Evolutionary conservation across 257 asterid species (phyloP), one percentile per base, ranked within the genome.

Genomic region (Jaltomata sinuosa): DNA sequence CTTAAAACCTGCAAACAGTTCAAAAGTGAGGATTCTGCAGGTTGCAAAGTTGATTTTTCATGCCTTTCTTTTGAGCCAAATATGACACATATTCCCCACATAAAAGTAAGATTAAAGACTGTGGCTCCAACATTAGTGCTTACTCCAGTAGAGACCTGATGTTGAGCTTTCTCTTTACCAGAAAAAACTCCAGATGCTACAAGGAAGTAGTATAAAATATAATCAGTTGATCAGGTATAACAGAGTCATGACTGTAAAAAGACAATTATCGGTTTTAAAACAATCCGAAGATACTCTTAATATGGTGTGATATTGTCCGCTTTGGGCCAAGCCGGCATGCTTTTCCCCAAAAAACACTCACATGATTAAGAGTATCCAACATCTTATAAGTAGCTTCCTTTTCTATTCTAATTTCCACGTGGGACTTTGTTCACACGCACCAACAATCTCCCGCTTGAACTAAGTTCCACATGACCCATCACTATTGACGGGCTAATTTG

Each of bases 71-170:
- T 87, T 83, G 86, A 81, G 3, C 91, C 92, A 21, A 83, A 83
- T 7, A 90, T 87, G 32, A 90, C 85, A 15, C 91, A 87, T 64
- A 87, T 47, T 40, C 91, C 92, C 95, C 95, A 92, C 50, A 89
- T 91, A 22, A 89, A 10, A 2, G 93, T 91, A 11, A 91, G 91
- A 49, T 87, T 88, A 65, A 91, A 89, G 54, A 90, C 92, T 0
- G 93, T 90, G 47, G 86, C 86, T 76, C 94, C 93, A 1, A 91
- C 90, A 18, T 85, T 88, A 52, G 90, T 87, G 40, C 94, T 91
- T 1, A 91, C 87, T 57, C 90, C 94, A 9, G 84, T 85, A 10
- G 91, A 91, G 50, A 90, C 93, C 54, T 76, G 87, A 42, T 90
- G 52, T 77, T 87, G 89, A 15, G 93, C 94, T 34, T 42, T 71